Evolutionary conservation across 164 flowering plant species (phyloP).

Genomic region (Macadamia tetraphylla): DNA sequence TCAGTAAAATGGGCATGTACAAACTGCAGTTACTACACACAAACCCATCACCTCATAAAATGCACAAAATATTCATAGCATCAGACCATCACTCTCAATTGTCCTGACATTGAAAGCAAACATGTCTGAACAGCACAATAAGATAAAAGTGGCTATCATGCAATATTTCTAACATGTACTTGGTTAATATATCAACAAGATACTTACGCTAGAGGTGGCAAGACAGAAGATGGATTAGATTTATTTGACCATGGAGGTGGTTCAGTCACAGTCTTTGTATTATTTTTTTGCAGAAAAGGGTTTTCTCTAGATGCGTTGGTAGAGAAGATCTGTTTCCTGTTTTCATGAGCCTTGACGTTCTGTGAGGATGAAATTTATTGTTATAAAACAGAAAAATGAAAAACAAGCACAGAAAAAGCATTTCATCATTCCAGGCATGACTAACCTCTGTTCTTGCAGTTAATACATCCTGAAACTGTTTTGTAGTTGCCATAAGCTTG

Average conservation of each 20-base stretch:
- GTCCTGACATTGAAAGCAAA: no score
- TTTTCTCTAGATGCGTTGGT: constrained; percentile 53
- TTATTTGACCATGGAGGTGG: constrained; percentile 84
- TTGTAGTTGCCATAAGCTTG: constrained; percentile 78
- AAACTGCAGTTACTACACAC: no score
- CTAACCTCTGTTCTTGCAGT: constrained; percentile 73
- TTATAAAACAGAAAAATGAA: no score
- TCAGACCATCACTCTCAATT: no score
- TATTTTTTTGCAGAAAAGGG: constrained; percentile 31
- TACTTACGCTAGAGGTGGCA: constrained; percentile 41
- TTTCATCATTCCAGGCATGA: background rate
- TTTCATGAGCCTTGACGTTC: constrained; percentile 91
- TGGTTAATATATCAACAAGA: background rate
- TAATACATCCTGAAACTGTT: constrained; percentile 72
- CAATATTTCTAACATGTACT: background rate
- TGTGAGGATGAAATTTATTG: constrained; percentile 15
- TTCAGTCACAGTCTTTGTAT: constrained; percentile 35
- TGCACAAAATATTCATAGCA: no score
- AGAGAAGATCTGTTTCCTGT: constrained; percentile 76
- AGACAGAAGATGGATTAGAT: constrained; percentile 33
- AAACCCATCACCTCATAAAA: no score
- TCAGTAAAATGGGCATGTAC: no score
- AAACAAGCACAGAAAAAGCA: background rate
- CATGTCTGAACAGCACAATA: no score
- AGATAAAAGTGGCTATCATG: background rate